phyloP scores from a whole-genome alignment of 768 basidiomycete species.

The Tephrocybe sp. region DNA sequence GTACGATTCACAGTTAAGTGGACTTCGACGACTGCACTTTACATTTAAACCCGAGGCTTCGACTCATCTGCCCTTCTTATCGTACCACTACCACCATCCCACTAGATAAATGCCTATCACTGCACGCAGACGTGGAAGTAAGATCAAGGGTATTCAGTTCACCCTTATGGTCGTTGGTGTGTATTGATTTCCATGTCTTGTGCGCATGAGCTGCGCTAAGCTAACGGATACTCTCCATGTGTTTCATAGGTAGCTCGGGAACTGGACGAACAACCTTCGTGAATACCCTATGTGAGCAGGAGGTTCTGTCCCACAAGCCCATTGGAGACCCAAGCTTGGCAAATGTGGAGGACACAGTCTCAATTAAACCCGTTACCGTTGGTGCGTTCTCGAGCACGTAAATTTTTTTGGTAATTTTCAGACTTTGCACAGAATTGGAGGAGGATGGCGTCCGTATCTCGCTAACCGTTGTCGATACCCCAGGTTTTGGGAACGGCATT shows the following conservation, averaged over 20 bases:
- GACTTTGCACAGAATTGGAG: constrained; percentile 64
- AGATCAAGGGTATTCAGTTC: constrained; percentile 89
- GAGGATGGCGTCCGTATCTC: constrained; percentile 91
- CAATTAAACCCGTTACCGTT: constrained; percentile 79
- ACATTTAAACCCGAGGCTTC: constrained; percentile 8
- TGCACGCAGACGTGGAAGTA: constrained; percentile 60
- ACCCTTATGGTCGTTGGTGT: constrained; percentile 88
- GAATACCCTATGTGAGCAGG: constrained; percentile 85
- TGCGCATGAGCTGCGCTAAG: not conserved
- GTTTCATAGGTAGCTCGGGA: constrained; percentile 71
- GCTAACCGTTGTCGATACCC: constrained; percentile 88
- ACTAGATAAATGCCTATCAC: constrained; percentile 39
- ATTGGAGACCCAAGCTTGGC: constrained; percentile 63
- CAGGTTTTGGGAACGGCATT: constrained; percentile 89
- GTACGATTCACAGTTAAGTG: not conserved
- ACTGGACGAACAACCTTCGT: constrained; percentile 89
- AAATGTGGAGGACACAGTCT: constrained; percentile 74
- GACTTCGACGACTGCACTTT: not conserved
- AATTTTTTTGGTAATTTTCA: not conserved
- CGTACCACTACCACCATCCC: not conserved
- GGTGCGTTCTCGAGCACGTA: constrained; percentile 37
- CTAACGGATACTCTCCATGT: not conserved
- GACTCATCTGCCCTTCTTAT: constrained; percentile 6
- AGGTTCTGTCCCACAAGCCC: constrained; percentile 69
- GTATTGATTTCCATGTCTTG: constrained; percentile 24